Evolutionary conservation across 164 flowering plant genomes (phyloP).

Genomic region (Aristolochia contorta): DNA sequence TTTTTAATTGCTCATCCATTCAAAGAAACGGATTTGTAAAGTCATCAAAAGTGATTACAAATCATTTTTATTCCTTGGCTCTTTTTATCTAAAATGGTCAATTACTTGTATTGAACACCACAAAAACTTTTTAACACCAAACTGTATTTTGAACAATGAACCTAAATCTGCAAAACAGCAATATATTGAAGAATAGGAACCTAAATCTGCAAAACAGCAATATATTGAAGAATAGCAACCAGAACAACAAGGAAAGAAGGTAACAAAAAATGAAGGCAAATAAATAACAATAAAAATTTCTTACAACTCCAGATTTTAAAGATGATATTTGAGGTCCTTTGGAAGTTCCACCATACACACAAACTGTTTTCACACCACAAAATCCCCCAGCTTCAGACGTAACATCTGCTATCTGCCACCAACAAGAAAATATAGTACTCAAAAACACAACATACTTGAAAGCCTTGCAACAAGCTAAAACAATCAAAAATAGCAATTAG

Average conservation of each 20-base stretch:
- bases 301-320: constrained; percentile 82
- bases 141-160: no score
- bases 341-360: constrained; percentile 90
- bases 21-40: not conserved
- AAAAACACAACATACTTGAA: not conserved
- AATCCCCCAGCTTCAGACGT: constrained; percentile 71
- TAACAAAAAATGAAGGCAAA: not conserved
- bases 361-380: constrained; percentile 61
- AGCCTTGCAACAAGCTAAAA: no score
- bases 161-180: no score
- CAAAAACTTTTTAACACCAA: no score
- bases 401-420: constrained; percentile 72
- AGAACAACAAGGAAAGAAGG: not conserved
- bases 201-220: no score
- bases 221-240: no score
- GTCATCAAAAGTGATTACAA: no score
- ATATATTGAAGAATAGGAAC: no score
- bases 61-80: not conserved
- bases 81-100: not conserved
- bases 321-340: constrained; percentile 80
- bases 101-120: no score
- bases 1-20: not conserved
- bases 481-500: no score
- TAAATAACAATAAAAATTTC: constrained; percentile 9
- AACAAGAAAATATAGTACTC: constrained; percentile 1